Base-by-base conservation (phyloP, 78 protist species). In the Dictyostelium purpureum region DNA sequence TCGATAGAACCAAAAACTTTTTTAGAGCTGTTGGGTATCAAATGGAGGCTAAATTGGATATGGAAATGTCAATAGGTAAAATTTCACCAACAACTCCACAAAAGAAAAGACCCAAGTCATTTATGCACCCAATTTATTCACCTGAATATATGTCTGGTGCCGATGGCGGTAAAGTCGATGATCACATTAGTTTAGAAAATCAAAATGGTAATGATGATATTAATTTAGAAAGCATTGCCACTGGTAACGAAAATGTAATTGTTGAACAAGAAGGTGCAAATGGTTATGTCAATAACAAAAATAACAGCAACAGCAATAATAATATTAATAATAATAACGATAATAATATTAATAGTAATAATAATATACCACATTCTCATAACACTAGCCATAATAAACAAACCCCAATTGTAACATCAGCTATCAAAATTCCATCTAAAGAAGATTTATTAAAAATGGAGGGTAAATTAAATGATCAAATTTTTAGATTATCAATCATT, bases 11-110 rank as follows among this genome's bases (percentile, higher is more conserved):
- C 2, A 28, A 78, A 19, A 24, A 35, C 16, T 52, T 56, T 52
- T 83, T 83, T 45, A 69, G 74, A 71, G 90, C 71, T 6, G 66
- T 83, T 4, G 90, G 90, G 3, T 71, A 71, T 16, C 79, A 71
- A 26, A 43, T 83, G 81, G 90, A 83, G 45, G 67, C 28, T 26
- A 57, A 57, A 57, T 57, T 57, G 12, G 67, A 57, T 57, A 57
- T 57, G 67, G 67, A 57, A 6, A 10, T 47, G 7, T n/a, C n/a
- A n/a, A n/a, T n/a, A n/a, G 52, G 52, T 47, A 57, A 57, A 57
- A 57, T 57, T 28, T 57, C 67, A 57, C 67, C 40, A 26, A 16
- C n/a, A 57, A 26, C 67, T 26, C 6, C 7, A 2, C 24, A 26
- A 6, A 52, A 16, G n/a, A n/a, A n/a, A 52, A 57, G 28, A 57